Percentiles rank a stretch among this genome's conserved stretches.
These are phyloP conservation scores for Mallotus japonicus DNA, from an alignment of 441 rosid genomes.

Conservation along the genomic window DNA sequence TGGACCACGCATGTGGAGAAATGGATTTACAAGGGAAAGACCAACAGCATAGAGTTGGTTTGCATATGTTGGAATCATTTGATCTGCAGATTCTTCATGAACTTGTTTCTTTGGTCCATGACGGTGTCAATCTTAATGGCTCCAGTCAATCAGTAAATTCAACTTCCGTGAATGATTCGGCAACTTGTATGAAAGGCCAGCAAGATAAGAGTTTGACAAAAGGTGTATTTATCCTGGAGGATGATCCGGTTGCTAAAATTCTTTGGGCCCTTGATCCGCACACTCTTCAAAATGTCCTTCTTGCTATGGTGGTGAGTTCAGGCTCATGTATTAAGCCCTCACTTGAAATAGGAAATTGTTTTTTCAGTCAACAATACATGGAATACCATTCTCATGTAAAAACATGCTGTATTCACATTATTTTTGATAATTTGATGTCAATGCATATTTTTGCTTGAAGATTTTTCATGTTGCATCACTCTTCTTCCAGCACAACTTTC, in stretches of 20 bases:
- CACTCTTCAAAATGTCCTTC: constrained; percentile 54
- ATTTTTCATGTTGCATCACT: constrained; percentile 14
- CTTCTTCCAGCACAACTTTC: constrained; percentile 69
- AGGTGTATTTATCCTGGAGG: constrained; percentile 44
- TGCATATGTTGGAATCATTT: constrained; percentile 53
- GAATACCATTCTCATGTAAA: constrained; percentile 4
- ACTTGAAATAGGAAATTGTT: constrained; percentile 19
- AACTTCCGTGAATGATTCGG: constrained; percentile 37
- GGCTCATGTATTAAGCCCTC: constrained; percentile 5
- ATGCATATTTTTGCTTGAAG: not conserved
- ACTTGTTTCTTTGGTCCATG: constrained; percentile 76
- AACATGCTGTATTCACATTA: not conserved
- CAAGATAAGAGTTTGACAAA: constrained; percentile 25
- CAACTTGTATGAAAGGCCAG: constrained; percentile 28
- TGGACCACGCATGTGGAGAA: constrained; percentile 29
- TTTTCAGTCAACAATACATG: constrained; percentile 7
- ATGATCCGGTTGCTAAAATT: constrained; percentile 69
- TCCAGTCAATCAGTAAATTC: constrained; percentile 34
- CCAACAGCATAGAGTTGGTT: constrained; percentile 24
- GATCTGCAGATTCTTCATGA: constrained; percentile 61
- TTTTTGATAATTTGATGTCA: constrained; percentile 1
- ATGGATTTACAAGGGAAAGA: constrained; percentile 34
- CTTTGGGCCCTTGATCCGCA: constrained; percentile 54
- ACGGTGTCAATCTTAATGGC: constrained; percentile 46
- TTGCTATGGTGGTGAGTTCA: constrained; percentile 70